Evolutionary conservation across 306 rosid species (phyloP).

Genomic region (Trifolium repens): DNA sequence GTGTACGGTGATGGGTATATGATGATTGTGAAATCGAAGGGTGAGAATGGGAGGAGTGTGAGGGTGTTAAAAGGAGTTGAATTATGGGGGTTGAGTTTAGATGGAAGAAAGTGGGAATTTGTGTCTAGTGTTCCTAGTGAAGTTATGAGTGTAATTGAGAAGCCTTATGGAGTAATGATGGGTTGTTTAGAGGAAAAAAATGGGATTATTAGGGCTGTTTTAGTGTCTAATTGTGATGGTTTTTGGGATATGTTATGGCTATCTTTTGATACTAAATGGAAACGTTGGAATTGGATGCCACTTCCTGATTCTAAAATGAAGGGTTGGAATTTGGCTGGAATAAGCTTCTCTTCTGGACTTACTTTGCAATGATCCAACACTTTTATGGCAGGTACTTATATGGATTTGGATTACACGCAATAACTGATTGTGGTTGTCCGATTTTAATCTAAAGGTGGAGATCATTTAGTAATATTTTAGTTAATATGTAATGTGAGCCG

Average conservation of each 20-base stretch:
- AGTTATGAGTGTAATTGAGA: constrained; percentile 47
- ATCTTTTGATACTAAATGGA: constrained; percentile 39
- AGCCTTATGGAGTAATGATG: constrained; percentile 66
- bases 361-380: constrained; percentile 40
- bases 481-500: too few relatives aligned
- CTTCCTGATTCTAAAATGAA: constrained; percentile 70
- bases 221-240: constrained; percentile 64
- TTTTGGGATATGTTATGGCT: constrained; percentile 66
- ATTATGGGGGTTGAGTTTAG: constrained; percentile 54
- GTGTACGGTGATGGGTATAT: constrained; percentile 73
- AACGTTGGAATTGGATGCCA: constrained; percentile 52
- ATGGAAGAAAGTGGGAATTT: constrained; percentile 55
- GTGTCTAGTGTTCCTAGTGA: constrained; percentile 41
- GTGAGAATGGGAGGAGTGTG: constrained; percentile 3
- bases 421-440: too few relatives aligned
- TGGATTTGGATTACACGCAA: too few relatives aligned
- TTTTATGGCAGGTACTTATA: background rate
- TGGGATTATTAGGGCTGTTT: constrained; percentile 47
- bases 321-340: constrained; percentile 68
- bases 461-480: too few relatives aligned
- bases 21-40: constrained; percentile 61
- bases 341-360: constrained; percentile 66
- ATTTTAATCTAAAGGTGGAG: too few relatives aligned
- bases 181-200: constrained; percentile 67
- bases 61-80: constrained; percentile 58